Conservation (phyloP, 2,329 filamentous ascomycete species). For the Fusarium incarnatum region DNA sequence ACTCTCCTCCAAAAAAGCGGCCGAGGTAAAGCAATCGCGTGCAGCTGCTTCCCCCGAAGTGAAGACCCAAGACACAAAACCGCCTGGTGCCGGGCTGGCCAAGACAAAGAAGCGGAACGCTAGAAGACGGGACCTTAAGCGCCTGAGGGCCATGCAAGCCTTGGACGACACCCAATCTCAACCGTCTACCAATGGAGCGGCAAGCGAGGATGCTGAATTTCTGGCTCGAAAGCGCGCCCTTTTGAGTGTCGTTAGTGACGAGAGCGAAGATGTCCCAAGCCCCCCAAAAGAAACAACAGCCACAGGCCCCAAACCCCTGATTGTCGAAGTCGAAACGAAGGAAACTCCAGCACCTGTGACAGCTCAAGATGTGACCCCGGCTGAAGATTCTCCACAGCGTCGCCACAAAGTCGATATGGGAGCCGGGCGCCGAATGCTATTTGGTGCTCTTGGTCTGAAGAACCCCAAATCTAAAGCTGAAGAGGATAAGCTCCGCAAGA, state of each 20-base stretch:
- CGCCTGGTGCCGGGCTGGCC: constrained; percentile 54
- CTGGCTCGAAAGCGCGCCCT: constrained; percentile 57
- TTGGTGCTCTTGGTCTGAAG: constrained; percentile 77
- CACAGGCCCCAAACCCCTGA: neutral
- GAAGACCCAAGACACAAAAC: constrained; percentile 28
- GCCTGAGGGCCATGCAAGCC: constrained; percentile 18
- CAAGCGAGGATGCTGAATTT: constrained; percentile 46
- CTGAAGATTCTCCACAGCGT: constrained; percentile 22
- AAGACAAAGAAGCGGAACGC: constrained; percentile 65
- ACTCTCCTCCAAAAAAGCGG: constrained; percentile 50
- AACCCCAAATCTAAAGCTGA: constrained; percentile 76
- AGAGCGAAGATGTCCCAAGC: constrained; percentile 8
- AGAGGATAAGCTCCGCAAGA: constrained; percentile 70
- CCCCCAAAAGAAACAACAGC: constrained; percentile 1
- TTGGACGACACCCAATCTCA: constrained; percentile 34
- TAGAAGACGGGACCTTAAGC: constrained; percentile 57
- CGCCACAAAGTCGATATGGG: constrained; percentile 59
- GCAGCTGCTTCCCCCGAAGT: neutral
- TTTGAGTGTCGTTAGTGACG: constrained; percentile 48
- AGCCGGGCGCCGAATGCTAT: constrained; percentile 75
- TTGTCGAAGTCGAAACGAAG: constrained; percentile 11
- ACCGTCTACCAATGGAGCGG: constrained; percentile 16
- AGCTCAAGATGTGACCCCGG: constrained; percentile 3
- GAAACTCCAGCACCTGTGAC: constrained; percentile 1
- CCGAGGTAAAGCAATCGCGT: constrained; percentile 3